Base-by-base conservation (phyloP, 2,329 filamentous ascomycete species). In the Pestalotiopsis fici region DNA sequence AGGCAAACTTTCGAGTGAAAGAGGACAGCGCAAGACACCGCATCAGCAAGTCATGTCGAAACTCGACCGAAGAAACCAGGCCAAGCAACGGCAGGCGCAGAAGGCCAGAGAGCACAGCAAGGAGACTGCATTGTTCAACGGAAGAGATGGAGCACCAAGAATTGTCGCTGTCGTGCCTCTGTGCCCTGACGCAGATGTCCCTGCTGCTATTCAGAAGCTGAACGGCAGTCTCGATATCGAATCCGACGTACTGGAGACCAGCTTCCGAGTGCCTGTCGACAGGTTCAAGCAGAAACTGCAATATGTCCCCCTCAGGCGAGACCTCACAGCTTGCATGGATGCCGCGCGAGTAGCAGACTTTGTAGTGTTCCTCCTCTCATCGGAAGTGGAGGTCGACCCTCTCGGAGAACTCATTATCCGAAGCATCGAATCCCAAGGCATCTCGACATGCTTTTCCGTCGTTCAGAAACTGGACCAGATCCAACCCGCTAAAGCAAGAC, bases 11-110 rank as follows among this genome's bases (percentile, higher is more conserved):
- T 91, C 86, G 66, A 83, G 88, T 75, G 93, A 97, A 77, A 89
- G 87, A 74, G 91, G 91, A 69, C 85, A 86, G 74, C 90, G 95
- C 76, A 97, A 93, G 80, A 97, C 95, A 18, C 93, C 93, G 66
- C 94, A 97, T 79, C 96, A 99, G 79, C 94, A 97, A 83, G 89
- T 98, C 82, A 95, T 98, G 93, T 97, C 94, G 68, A 99, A 98
- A 82, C 88, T 99, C 79, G 94, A 97, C 81, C 92, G 96, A 68
- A 91, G 94, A 74, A 98, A 99, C 80, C 94, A 97, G 83, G 93
- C 94, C 73, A 95, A 95, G 80, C 96, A 99, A 84, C 90, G 91
- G 79, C 93, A 95, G 75, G 83, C 92, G 69, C 86, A 90, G 73
- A 98, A 98, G 81, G 90, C 94, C 76, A 90, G 90, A 76, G 94